Conservation (phyloP, 2,329 filamentous ascomycete genomes). For the Pyrenophora graminea region DNA sequence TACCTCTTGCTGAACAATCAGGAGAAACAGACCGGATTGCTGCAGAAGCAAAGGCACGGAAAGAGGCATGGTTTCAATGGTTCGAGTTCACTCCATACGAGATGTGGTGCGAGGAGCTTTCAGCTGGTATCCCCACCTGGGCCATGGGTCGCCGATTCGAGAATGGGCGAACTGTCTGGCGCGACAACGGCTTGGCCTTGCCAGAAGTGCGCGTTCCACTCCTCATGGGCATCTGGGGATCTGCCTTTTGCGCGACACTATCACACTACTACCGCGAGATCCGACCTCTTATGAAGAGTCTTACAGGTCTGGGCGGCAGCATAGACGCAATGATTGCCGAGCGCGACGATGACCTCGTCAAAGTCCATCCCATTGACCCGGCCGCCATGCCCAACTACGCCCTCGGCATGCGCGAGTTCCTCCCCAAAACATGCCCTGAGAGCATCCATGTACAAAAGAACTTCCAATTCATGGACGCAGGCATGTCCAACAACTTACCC, state of each 20-base stretch:
- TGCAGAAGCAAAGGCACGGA: slow-evolving; percentile 53
- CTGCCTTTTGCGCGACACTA: slow-evolving; percentile 92
- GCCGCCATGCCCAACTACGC: slow-evolving; percentile 89
- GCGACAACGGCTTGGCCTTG: slow-evolving; percentile 68
- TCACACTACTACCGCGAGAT: slow-evolving; percentile 97
- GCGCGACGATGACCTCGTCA: slow-evolving; percentile 80
- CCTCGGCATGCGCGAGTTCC: slow-evolving; percentile 74
- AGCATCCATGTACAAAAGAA: slow-evolving; percentile 73
- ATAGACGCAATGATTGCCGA: slow-evolving; percentile 83
- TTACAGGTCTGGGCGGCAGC: slow-evolving; percentile 70
- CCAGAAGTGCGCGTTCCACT: slow-evolving; percentile 84
- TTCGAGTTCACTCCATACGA: slow-evolving; percentile 91
- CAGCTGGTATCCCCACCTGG: slow-evolving; percentile 93
- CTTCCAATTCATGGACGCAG: slow-evolving; percentile 79
- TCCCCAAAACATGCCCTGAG: slow-evolving; percentile 77
- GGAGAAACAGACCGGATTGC: slow-evolving; percentile 41
- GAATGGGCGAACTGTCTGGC: slow-evolving; percentile 67
- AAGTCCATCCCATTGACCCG: slow-evolving; percentile 93
- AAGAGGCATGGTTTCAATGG: slow-evolving; percentile 95
- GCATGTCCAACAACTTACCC: slow-evolving; percentile 97
- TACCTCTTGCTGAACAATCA: slow-evolving; percentile 66
- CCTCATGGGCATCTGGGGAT: slow-evolving; percentile 93
- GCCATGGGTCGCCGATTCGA: slow-evolving; percentile 83
- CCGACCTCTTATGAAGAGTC: slow-evolving; percentile 74
- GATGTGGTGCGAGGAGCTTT: slow-evolving; percentile 91